phyloP scores from a whole-genome alignment of 2,329 filamentous ascomycete species.

The Bretziella fagacearum region DNA sequence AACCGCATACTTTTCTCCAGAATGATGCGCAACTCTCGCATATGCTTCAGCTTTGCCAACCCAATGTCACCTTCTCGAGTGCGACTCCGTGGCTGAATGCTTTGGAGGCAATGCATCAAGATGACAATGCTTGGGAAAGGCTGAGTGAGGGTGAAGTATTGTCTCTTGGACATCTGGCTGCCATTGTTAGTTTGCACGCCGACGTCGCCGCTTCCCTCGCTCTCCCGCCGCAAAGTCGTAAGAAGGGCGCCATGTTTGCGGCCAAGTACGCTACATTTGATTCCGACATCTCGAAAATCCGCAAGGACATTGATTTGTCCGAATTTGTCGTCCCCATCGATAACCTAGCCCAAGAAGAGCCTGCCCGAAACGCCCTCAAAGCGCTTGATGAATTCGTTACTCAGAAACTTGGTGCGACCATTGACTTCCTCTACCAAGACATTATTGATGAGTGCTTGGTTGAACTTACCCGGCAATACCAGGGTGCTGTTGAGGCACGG shows the following conservation, averaged over 20 bases:
- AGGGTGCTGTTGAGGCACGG: slow-evolving; percentile 15
- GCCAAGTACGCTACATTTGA: slow-evolving; percentile 21
- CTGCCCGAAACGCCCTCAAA: slow-evolving; percentile 23
- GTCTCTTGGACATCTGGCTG: slow-evolving; percentile 23
- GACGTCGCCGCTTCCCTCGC: slow-evolving; percentile 22
- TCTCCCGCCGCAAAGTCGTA: slow-evolving; percentile 25
- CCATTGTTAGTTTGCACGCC: slow-evolving; percentile 25
- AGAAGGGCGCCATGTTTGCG: slow-evolving; percentile 26
- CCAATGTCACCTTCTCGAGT: slow-evolving; percentile 21
- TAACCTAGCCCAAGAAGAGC: slow-evolving; percentile 26
- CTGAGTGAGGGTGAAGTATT: slow-evolving; percentile 22
- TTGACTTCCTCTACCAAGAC: slow-evolving; percentile 29
- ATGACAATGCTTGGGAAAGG: slow-evolving; percentile 22
- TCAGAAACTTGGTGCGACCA: slow-evolving; percentile 24
- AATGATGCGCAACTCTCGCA: slow-evolving; percentile 27
- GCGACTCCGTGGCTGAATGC: slow-evolving; percentile 32
- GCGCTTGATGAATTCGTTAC: slow-evolving; percentile 24
- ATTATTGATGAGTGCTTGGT: slow-evolving; percentile 24
- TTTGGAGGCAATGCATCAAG: slow-evolving; percentile 23
- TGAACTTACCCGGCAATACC: slow-evolving; percentile 20
- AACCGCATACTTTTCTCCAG: slow-evolving; percentile 24
- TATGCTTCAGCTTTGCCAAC: slow-evolving; percentile 27
- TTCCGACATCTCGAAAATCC: slow-evolving; percentile 24
- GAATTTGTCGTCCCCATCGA: slow-evolving; percentile 27
- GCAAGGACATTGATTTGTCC: slow-evolving; percentile 24